phyloP scores from a whole-genome alignment of 2,329 filamentous ascomycete genomes.

The Periconia macrospinosa region DNA sequence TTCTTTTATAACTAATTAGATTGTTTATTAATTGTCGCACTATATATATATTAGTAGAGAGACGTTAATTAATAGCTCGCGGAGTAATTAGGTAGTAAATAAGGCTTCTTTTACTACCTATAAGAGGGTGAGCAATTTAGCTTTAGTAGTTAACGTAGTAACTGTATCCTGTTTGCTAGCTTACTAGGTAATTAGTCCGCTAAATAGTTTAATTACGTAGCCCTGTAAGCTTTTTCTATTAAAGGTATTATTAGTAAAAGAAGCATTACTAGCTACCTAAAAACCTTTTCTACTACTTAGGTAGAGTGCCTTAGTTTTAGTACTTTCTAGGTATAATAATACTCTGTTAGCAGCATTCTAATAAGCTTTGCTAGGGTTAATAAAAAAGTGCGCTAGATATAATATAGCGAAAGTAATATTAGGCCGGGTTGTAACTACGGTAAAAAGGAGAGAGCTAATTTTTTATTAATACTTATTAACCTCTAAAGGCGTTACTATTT shows the following conservation, averaged over 20 bases:
- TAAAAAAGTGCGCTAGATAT: slow-evolving; percentile 2
- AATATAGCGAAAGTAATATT: slow-evolving; percentile 10
- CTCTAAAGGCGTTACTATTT: background rate
- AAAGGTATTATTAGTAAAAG: slow-evolving; percentile 1
- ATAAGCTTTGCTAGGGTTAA: slow-evolving; percentile 1
- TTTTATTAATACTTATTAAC: slow-evolving; percentile 1
- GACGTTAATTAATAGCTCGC: slow-evolving; percentile 1
- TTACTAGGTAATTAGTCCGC: background rate
- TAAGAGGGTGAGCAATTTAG: slow-evolving; percentile 6
- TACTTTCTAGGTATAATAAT: slow-evolving; percentile 5
- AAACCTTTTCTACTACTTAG: slow-evolving; percentile 2
- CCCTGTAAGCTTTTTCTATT: slow-evolving; percentile 5
- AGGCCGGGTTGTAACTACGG: slow-evolving; percentile 4
- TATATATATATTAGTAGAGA: slow-evolving; percentile 1
- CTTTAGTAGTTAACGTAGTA: slow-evolving; percentile 11
- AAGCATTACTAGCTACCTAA: slow-evolving; percentile 8
- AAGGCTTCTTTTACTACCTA: slow-evolving; percentile 11
- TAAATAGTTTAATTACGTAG: slow-evolving; percentile 12
- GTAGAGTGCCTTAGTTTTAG: background rate
- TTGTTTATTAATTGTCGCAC: slow-evolving; percentile 9
- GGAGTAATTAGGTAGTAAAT: slow-evolving; percentile 1
- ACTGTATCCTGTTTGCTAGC: slow-evolving; percentile 9
- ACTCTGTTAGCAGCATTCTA: slow-evolving; percentile 3
- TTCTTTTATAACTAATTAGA: too few relatives aligned
- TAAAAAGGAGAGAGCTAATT: slow-evolving; percentile 3